Percentiles rank a stretch among this genome's conserved stretches.
phyloP scores from a whole-genome alignment of 306 rosid species.

The Vigna hirtella region DNA sequence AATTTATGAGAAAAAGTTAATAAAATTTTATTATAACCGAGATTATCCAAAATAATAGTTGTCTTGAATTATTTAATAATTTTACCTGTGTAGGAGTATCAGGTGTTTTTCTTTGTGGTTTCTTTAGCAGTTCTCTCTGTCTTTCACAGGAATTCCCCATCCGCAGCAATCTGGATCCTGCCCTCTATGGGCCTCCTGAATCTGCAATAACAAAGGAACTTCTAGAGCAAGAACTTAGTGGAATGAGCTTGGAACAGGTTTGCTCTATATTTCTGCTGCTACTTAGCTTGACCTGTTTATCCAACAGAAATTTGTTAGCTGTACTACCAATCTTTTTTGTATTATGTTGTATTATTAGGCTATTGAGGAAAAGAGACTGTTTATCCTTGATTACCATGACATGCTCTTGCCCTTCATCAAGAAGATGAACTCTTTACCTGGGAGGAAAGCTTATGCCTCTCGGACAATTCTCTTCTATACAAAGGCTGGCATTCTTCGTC shows the following conservation, averaged over 20 bases:
- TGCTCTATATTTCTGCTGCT: slow-evolving; percentile 10
- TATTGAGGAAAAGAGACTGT: slow-evolving; percentile 81
- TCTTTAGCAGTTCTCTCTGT: slow-evolving; percentile 20
- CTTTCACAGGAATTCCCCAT: slow-evolving; percentile 79
- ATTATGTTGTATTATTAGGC: slow-evolving; percentile 59
- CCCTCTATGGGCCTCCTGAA: slow-evolving; percentile 75
- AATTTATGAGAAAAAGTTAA: not conserved
- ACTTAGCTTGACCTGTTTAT: slow-evolving; percentile 32
- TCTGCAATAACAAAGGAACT: slow-evolving; percentile 82
- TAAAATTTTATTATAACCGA: not conserved
- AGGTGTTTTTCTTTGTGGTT: slow-evolving; percentile 12
- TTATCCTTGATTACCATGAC: slow-evolving; percentile 87
- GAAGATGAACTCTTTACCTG: slow-evolving; percentile 83
- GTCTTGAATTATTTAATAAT: not conserved
- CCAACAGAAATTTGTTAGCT: slow-evolving; percentile 22
- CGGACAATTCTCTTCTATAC: slow-evolving; percentile 74
- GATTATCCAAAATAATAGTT: not conserved
- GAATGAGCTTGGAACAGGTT: slow-evolving; percentile 83
- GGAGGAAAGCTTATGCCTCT: slow-evolving; percentile 84
- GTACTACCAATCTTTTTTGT: slow-evolving; percentile 34
- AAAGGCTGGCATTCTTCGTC: slow-evolving; percentile 59
- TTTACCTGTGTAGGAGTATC: slow-evolving; percentile 1
- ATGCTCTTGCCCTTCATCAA: slow-evolving; percentile 77
- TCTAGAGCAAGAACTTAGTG: slow-evolving; percentile 76
- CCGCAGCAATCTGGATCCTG: slow-evolving; percentile 79